Base-by-base conservation (phyloP, 805 yeast species). In the Myxozyma sirexii region DNA sequence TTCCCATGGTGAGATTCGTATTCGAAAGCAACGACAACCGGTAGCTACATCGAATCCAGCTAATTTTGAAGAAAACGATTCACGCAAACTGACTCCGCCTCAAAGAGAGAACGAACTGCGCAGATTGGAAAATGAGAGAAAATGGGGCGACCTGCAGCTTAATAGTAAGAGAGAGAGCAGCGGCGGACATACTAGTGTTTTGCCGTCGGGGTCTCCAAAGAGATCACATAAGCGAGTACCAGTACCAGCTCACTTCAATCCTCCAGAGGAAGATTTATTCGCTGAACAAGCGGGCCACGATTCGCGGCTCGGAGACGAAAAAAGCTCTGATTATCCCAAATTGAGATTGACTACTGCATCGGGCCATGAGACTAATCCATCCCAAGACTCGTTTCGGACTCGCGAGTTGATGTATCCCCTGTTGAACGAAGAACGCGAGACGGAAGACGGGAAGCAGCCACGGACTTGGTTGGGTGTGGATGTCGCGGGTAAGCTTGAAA, bases 311-410 rank as follows among this genome's bases (percentile, higher is more conserved):
- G 19, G 29, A 8, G 23, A 23, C 19, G 33, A 31, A 2, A 41
- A 31, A 13, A 24, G 12, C n/a, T 17, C 35, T 10, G 31, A 38
- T 2, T n/a, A 31, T 6, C 65, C 65, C 3, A 45, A 43, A 15
- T 21, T 61, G 35, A 13, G 57, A 37, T 43, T 61, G 31, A 61
- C 63, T 2, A 61, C 65, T 10, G 54, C 60, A 1, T 61, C 65
- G 7, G 65, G 65, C 3, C 57, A 53, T 27, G 59, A 63, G 27
- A 59, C 57, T 5, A 46, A 31, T 37, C 62, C 60, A 19, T 61
- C 63, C 7, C 59, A 49, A 27, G 65, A 61, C 21, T 41, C 65
- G 19, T 38, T 52, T 33, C 48, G 39, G 27, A 31, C 38, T 17
- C 39, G 29, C 5, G 38, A 39, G 15, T 15, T 19, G 1, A 12